Evolutionary conservation across 495 filamentous ascomycete genomes (phyloP), one percentile per base, ranked within the genome.

Genomic region (Cairneyella variabilis): DNA sequence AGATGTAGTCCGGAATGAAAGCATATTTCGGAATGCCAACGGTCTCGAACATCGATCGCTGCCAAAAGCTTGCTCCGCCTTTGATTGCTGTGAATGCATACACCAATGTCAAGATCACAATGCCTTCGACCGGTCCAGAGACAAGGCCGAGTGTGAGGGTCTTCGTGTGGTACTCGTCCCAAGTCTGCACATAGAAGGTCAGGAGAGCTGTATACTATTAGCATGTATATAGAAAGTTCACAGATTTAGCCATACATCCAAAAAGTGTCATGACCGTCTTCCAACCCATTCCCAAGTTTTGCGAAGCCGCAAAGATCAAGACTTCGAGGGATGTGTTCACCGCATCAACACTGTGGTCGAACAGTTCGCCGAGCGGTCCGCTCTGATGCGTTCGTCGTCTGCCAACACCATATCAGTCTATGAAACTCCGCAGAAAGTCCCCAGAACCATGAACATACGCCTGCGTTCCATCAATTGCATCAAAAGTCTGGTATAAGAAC

Each of bases 161-260:
- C 65, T 96, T 89, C 32, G 93, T 98, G 72, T 97, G 95, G 70
- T 96, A 97, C 71, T 97, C 93, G 59, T 98, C 93, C 93, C 93
- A 98, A 26, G 93, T 98, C 67, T 97, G 93, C 20, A 98, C 84
- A 67, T 98, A 98, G 70, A 98, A 98, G 14, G 91, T 96, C 63
- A 91, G 74, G 28, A 86, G 80, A 0, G 86, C 85, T 89, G 57
- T 25, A 40, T 12, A 12, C 12, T 3, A 28, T 72, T 57, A 70
- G 56, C 30, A 21, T 3, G 17, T 18, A n/a, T 25, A n/a, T 25
- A 42, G 30, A 41, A 25, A 11, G 28, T 17, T 14, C 9, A 23
- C 18, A 36, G 26, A 54, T 1, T 12, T 6, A 21, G 5, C 65
- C 83, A 51, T 74, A 88, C 88, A 82, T 62, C 85, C 93, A 70